Evolutionary conservation across 2,329 filamentous ascomycete genomes (phyloP).

Genomic region (Ambrosiella xylebori): DNA sequence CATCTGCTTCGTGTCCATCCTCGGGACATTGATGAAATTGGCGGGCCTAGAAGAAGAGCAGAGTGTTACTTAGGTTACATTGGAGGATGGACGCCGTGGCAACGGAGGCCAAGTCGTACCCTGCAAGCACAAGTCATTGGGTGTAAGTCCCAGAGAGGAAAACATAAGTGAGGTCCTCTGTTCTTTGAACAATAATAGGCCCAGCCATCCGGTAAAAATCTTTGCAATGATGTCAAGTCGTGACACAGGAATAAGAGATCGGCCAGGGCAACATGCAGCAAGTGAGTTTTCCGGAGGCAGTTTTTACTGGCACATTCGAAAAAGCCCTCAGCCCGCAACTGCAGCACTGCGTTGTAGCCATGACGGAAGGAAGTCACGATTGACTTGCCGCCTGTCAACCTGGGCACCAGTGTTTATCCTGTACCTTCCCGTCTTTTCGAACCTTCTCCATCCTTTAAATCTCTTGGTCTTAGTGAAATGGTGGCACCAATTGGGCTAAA

Average conservation of each 20-base stretch:
- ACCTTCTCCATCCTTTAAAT: background rate
- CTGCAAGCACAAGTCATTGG: background rate
- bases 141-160: conserved; percentile 9
- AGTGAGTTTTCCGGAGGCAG: background rate
- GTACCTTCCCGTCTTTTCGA: background rate
- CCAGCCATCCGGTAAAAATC: background rate
- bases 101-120: conserved; percentile 1
- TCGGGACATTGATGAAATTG: background rate
- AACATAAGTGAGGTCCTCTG: background rate
- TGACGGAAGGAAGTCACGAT: background rate
- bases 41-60: background rate
- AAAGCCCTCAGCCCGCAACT: background rate
- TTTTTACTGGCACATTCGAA: background rate
- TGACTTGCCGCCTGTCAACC: background rate
- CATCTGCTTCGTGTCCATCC: background rate
- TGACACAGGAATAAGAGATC: background rate
- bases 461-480: background rate
- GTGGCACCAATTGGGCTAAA: background rate
- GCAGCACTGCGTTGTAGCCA: background rate
- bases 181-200: background rate
- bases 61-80: conserved; percentile 3
- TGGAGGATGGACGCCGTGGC: conserved; percentile 2
- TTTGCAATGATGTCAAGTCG: background rate
- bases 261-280: background rate
- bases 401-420: background rate